Evolutionary conservation across 306 rosid species (phyloP), one percentile per base, ranked within the genome.

Genomic region (Lagenaria siceraria): DNA sequence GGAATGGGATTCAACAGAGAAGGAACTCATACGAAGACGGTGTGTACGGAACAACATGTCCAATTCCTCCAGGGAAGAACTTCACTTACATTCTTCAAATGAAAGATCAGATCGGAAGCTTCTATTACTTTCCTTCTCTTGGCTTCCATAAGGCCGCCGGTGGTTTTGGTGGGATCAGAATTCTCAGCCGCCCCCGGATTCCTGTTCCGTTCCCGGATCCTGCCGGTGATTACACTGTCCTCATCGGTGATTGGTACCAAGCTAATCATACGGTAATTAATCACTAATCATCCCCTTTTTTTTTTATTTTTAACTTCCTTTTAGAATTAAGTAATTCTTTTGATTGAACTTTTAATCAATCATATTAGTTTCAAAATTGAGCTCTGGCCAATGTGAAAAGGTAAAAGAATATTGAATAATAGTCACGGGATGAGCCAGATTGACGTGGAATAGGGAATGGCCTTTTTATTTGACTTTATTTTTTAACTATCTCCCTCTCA

Each of bases 141-240:
- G 90, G 89, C 12, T 95, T 95, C 76, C 98, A 95, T 82, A 95
- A 95, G 82, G 98, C 98, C 0, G 98, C 97, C 5, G 98, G 98
- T 56, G 99, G 93, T 58, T 95, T 95, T 53, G 99, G 99, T 66
- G 99, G 99, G 22, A 88, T 95, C 48, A 89, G 99, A 68, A 95
- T 95, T 46, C 96, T 92, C 10, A 95, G 99, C 86, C 87, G 99
- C 70, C 99, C 99, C 5, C 81, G 89, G 61, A 95, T 92, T 74
- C 99, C 99, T 1, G 97, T 95, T 4, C 99, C 97, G 5, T 95
- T 95, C 73, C 90, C 96, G 2, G 99, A 92, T 74, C 99, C 99
- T 0, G 86, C 85, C 10, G 97, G 92, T 15, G 99, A 95, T 78
- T 89, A 87, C 86, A 95, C 99, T 4, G 79, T 95, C 22, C 97